Conservation (phyloP, 352 stramenopile species). For the Phytophthora vignae region DNA sequence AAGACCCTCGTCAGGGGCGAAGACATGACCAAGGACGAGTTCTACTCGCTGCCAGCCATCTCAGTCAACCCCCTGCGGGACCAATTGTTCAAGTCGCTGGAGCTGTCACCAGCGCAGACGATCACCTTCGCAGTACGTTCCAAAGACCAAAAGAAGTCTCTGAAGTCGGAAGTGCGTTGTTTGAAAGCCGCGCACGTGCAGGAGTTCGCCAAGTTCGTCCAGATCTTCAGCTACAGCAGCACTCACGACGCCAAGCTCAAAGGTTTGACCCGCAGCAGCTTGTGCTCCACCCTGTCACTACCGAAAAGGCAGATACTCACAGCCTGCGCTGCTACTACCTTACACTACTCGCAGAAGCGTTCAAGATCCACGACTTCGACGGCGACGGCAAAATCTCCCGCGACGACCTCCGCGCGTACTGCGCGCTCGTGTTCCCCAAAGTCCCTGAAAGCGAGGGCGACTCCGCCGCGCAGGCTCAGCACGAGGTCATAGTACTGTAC, state of each 20-base stretch:
- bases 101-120: conserved; percentile 39
- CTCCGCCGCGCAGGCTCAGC: conserved; percentile 25
- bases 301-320: neutral
- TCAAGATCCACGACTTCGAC: conserved; percentile 79
- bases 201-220: conserved; percentile 67
- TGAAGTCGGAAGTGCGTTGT: neutral
- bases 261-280: conserved; percentile 27
- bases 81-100: conserved; percentile 53
- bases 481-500: conserved; percentile 34
- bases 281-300: neutral
- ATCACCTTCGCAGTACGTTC: conserved; percentile 50
- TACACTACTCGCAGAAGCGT: conserved; percentile 46
- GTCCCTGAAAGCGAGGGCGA: conserved; percentile 40
- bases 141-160: neutral
- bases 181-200: conserved; percentile 11
- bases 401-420: conserved; percentile 58
- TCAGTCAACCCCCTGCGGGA: conserved; percentile 56
- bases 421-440: conserved; percentile 48
- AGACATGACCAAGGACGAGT: conserved; percentile 68
- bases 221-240: conserved; percentile 70
- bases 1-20: conserved; percentile 40
- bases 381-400: conserved; percentile 74
- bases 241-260: conserved; percentile 56
- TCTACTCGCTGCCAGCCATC: conserved; percentile 51
- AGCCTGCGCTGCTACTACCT: neutral